Evolutionary conservation across 78 protist genomes (phyloP).

Genomic region (Cavenderia fasciculata): DNA sequence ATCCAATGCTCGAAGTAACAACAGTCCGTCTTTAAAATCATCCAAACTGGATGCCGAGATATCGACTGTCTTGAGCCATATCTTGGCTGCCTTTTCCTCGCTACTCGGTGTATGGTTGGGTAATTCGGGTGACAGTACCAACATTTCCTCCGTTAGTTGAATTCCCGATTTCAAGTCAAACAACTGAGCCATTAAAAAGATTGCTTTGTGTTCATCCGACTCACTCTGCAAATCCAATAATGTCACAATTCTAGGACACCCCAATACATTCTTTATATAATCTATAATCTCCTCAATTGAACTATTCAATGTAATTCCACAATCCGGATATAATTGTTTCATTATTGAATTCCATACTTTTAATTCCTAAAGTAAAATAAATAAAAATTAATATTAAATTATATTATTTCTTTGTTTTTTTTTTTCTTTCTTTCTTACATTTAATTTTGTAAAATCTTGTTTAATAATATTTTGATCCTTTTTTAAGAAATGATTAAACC

Average conservation of each 20-base stretch:
- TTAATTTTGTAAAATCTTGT: not conserved
- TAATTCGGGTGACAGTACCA: not conserved
- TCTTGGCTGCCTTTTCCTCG: constrained; percentile 68
- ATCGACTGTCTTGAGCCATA: constrained; percentile 62
- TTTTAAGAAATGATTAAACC: constrained; percentile 56
- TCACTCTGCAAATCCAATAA: not conserved
- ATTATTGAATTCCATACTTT: not conserved
- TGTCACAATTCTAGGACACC: not conserved
- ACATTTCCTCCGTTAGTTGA: constrained; percentile 2
- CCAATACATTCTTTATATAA: no score
- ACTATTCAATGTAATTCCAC: not conserved
- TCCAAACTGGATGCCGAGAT: constrained; percentile 27
- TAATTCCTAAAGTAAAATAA: not conserved
- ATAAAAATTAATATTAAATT: not conserved
- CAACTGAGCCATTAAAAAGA: constrained; percentile 23
- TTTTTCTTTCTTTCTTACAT: not conserved
- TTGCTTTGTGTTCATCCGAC: not conserved
- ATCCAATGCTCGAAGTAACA: constrained; percentile 53
- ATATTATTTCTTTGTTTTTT: not conserved
- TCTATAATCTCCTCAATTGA: not conserved
- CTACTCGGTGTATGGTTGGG: constrained; percentile 39
- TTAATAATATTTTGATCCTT: not conserved
- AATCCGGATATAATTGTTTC: constrained; percentile 6
- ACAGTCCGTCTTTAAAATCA: constrained; percentile 58
- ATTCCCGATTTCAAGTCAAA: constrained; percentile 15